Percentiles rank a stretch among this genome's conserved stretches.
These are phyloP conservation scores for Lentinula guzmanii DNA, from an alignment of 768 basidiomycete genomes.

Conservation along the genomic window DNA sequence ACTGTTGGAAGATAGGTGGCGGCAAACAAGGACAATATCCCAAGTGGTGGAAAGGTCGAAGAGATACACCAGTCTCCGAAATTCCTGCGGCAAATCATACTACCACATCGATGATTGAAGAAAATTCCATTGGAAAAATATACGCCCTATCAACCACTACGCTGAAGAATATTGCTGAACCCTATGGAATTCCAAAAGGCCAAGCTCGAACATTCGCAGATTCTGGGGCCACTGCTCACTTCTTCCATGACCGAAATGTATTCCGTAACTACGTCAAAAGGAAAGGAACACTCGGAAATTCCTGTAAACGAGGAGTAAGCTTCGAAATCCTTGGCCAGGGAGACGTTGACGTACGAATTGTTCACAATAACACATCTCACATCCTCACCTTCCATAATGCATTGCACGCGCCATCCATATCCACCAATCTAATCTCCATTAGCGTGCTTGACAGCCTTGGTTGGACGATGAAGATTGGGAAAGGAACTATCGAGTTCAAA, in stretches of 20 bases:
- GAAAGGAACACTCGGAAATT: background rate
- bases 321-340: slow-evolving; percentile 8
- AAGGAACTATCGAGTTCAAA: background rate
- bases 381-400: slow-evolving; percentile 8
- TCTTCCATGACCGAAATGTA: background rate
- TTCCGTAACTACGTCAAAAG: slow-evolving; percentile 2
- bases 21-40: no score
- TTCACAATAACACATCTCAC: background rate
- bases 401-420: slow-evolving; percentile 9
- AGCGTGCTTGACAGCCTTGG: background rate
- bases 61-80: no score
- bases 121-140: no score
- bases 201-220: background rate
- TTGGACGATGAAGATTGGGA: background rate
- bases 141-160: no score
- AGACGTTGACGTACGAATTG: background rate
- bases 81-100: no score
- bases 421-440: slow-evolving; percentile 9
- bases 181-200: no score
- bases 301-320: background rate
- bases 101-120: no score
- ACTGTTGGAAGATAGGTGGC: slow-evolving; percentile 16
- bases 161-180: no score
- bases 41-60: slow-evolving; percentile 8
- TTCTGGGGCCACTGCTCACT: slow-evolving; percentile 10